Percentiles rank a stretch among this genome's conserved stretches.
Conservation (phyloP, 768 basidiomycete genomes). For the Scleroderma citrinum region DNA sequence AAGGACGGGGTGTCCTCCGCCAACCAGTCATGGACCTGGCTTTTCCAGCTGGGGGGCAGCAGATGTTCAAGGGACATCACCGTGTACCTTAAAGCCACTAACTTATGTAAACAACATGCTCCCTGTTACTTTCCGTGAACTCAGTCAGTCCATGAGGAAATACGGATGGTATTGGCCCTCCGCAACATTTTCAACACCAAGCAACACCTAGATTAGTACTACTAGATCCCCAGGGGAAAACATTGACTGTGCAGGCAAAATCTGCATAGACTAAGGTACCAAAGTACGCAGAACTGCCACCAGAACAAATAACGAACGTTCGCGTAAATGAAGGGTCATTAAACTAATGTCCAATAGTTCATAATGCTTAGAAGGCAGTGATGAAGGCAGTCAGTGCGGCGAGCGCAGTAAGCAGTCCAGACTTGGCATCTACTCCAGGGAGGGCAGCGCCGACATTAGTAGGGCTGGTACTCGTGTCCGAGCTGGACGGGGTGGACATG, state of each 20-base stretch:
- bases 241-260: neutral
- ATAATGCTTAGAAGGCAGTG: constrained; percentile 13
- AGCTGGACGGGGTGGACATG: constrained; percentile 21
- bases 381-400: constrained; percentile 33
- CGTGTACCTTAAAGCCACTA: too few species aligned
- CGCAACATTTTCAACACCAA: neutral
- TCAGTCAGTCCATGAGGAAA: too few species aligned
- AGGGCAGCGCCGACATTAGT: constrained; percentile 28
- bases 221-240: neutral
- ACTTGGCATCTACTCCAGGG: constrained; percentile 20
- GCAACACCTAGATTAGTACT: neutral
- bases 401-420: constrained; percentile 30
- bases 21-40: constrained; percentile 76
- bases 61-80: constrained; percentile 50
- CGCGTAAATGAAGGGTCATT: neutral
- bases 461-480: constrained; percentile 21
- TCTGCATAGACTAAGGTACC: constrained; percentile 2
- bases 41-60: constrained; percentile 91
- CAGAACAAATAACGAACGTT: constrained; percentile 2
- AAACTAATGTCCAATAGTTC: neutral
- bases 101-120: too few species aligned
- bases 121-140: too few species aligned
- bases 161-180: neutral
- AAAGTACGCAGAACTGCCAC: neutral
- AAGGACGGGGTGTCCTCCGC: constrained; percentile 94